Conservation (phyloP, 352 stramenopile genomes). For the Blastocystis sp. region DNA sequence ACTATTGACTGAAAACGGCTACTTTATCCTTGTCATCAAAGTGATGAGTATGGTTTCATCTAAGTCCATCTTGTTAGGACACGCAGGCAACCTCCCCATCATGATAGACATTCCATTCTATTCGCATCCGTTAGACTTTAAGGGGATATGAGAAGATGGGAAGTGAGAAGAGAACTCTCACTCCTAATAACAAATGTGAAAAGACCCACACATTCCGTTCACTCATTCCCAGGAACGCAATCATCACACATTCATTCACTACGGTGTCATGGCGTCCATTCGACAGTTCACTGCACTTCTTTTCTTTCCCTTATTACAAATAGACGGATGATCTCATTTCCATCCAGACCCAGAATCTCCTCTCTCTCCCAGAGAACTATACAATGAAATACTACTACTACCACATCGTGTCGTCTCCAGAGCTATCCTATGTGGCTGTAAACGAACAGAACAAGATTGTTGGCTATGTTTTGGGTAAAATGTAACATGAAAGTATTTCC, state of each 20-base stretch:
- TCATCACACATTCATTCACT: background rate
- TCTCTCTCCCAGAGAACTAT: conserved; percentile 99
- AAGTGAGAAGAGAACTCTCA: too few species aligned
- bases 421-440: conserved; percentile 94
- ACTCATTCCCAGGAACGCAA: background rate
- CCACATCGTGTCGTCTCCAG: conserved; percentile 94
- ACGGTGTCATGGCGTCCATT: background rate
- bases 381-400: conserved; percentile 99
- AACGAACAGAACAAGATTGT: conserved; percentile 92
- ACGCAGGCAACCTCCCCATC: too few species aligned
- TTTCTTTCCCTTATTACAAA: background rate
- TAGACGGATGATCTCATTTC: conserved; percentile 84
- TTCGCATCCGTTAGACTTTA: too few species aligned
- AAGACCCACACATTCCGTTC: background rate
- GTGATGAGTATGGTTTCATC: too few species aligned
- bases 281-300: background rate
- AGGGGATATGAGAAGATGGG: too few species aligned
- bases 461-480: conserved; percentile 97
- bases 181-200: too few species aligned
- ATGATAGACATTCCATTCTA: too few species aligned
- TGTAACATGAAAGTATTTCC: conserved; percentile 66
- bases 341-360: conserved; percentile 97
- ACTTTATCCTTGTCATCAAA: too few species aligned
- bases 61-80: too few species aligned
- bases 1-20: too few species aligned